These are phyloP conservation scores for Chaetomium olivaceum DNA, from an alignment of 2,329 filamentous ascomycete genomes.

Conservation along the genomic window DNA sequence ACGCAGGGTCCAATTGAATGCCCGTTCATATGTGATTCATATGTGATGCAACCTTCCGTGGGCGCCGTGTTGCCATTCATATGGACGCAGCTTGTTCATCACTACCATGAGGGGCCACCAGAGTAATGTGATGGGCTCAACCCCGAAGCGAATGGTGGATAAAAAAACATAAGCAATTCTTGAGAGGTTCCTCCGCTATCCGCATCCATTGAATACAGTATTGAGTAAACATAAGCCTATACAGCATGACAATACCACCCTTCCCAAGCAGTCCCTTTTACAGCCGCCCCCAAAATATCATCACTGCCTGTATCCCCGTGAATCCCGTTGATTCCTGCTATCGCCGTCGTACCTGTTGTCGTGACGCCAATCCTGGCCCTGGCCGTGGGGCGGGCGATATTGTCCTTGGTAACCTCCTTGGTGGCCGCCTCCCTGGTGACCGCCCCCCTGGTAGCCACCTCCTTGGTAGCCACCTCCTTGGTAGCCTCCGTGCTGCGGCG, in stretches of 20 bases:
- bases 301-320: slow-evolving; percentile 26
- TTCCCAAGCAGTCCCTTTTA: background rate
- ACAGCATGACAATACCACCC: background rate
- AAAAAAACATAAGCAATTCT: background rate
- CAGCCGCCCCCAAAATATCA: background rate
- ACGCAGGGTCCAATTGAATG: background rate
- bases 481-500: slow-evolving; percentile 17
- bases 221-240: background rate
- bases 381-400: slow-evolving; percentile 25
- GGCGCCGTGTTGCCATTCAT: slow-evolving; percentile 6
- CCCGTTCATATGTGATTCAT: background rate
- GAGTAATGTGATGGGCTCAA: background rate
- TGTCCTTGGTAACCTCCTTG: slow-evolving; percentile 22
- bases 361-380: slow-evolving; percentile 26
- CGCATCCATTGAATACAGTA: background rate
- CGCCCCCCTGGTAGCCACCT: slow-evolving; percentile 17
- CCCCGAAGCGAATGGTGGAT: background rate
- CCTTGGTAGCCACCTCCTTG: slow-evolving; percentile 20
- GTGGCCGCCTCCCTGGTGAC: slow-evolving; percentile 13
- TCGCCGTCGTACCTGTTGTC: slow-evolving; percentile 22
- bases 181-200: background rate
- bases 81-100: slow-evolving; percentile 6
- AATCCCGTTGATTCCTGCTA: slow-evolving; percentile 25
- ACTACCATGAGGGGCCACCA: background rate
- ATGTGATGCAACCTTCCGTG: slow-evolving; percentile 9